A percentile compares a stretch with the other conserved stretches of the same genome.
Conservation (phyloP, 208 protist genomes). For the Jaenimonas drosophilae region DNA sequence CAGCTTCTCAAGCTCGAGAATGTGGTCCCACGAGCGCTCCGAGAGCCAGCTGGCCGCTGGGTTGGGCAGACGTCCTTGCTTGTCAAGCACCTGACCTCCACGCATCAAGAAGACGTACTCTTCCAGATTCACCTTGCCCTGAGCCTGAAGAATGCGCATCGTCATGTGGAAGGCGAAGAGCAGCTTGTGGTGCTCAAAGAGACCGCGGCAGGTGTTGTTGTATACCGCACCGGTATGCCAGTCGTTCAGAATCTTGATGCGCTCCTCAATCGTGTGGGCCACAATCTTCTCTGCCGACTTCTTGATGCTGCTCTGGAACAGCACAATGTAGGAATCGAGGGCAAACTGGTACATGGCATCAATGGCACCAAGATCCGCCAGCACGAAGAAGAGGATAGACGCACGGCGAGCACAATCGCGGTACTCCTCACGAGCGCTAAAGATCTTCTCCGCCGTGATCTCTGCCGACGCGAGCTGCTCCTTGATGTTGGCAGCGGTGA, state of each 20-base stretch:
- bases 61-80: constrained; percentile 89
- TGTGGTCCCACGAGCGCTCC: constrained; percentile 95
- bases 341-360: constrained; percentile 99
- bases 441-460: constrained; percentile 95
- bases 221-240: constrained; percentile 98
- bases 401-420: constrained; percentile 91
- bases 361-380: constrained; percentile 94
- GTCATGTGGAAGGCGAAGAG: constrained; percentile 99
- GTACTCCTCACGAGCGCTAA: constrained; percentile 94
- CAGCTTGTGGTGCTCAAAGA: constrained; percentile 99
- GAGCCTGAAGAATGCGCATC: constrained; percentile 91
- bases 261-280: constrained; percentile 80
- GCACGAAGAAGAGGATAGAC: constrained; percentile 97
- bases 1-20: constrained; percentile 96
- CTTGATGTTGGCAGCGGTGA: constrained; percentile 93
- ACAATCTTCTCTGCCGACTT: constrained; percentile 88
- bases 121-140: constrained; percentile 86
- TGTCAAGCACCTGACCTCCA: constrained; percentile 94
- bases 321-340: constrained; percentile 95
- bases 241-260: constrained; percentile 93
- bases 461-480: constrained; percentile 88
- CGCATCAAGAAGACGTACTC: constrained; percentile 98
- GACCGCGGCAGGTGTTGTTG: constrained; percentile 95
- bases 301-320: constrained; percentile 95
- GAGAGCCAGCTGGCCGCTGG: constrained; percentile 94